Evolutionary conservation across 2,329 filamentous ascomycete species (phyloP).

Genomic region (Sarocladiaceae sp.): DNA sequence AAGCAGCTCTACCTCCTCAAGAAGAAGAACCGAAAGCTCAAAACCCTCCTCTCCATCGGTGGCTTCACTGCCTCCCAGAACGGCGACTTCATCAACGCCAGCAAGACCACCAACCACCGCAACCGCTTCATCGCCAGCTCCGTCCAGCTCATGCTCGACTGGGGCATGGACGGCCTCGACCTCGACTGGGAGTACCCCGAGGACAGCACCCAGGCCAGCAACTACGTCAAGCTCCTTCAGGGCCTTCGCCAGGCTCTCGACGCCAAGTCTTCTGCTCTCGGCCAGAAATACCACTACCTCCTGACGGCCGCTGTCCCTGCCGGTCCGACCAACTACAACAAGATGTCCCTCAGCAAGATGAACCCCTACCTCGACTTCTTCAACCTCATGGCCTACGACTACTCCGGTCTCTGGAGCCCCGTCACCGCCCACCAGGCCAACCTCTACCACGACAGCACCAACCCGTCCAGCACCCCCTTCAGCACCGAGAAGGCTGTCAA

Average conservation of each 20-base stretch:
- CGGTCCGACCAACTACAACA: constrained; percentile 39
- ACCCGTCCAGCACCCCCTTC: constrained; percentile 58
- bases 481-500: constrained; percentile 57
- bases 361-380: constrained; percentile 44
- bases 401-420: constrained; percentile 60
- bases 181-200: constrained; percentile 52
- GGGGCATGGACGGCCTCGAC: constrained; percentile 52
- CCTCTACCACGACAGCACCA: constrained; percentile 47
- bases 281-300: constrained; percentile 39
- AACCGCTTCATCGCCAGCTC: constrained; percentile 61
- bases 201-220: constrained; percentile 28
- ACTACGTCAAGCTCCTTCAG: constrained; percentile 35
- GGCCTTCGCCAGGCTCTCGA: constrained; percentile 38
- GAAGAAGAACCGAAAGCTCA: constrained; percentile 68
- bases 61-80: constrained; percentile 59
- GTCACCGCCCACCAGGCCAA: constrained; percentile 64
- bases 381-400: constrained; percentile 71
- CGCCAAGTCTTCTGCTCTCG: constrained; percentile 33
- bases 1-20: constrained; percentile 75
- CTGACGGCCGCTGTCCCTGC: constrained; percentile 46
- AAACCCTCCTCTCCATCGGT: constrained; percentile 74
- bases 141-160: constrained; percentile 63
- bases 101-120: constrained; percentile 48
- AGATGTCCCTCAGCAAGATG: constrained; percentile 40
- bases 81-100: constrained; percentile 47